phyloP scores from a whole-genome alignment of 2,329 filamentous ascomycete genomes.

The Colletotrichum costaricense region DNA sequence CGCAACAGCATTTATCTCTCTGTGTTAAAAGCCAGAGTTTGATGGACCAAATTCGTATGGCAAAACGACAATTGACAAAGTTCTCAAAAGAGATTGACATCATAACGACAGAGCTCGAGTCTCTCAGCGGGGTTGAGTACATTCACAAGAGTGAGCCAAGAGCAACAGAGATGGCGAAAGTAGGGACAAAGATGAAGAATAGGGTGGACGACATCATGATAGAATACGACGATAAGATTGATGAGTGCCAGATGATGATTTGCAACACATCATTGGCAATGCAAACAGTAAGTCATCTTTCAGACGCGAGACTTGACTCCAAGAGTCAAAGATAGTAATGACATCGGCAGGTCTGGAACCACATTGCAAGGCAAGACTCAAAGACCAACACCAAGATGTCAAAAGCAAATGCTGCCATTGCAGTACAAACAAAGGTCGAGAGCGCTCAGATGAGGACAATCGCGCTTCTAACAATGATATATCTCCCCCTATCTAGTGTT shows the following conservation, averaged over 20 bases:
- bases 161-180: neutral
- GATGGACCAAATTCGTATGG: constrained; percentile 7
- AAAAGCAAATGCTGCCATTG: constrained; percentile 38
- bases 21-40: neutral
- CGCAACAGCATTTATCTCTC: neutral
- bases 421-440: constrained; percentile 40
- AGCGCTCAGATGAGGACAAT: constrained; percentile 44
- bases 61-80: constrained; percentile 4
- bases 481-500: constrained; percentile 42
- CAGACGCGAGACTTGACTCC: neutral
- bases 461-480: constrained; percentile 44
- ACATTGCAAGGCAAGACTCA: constrained; percentile 42
- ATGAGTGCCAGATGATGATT: constrained; percentile 42
- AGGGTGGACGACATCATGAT: constrained; percentile 39
- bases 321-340: neutral
- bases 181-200: neutral
- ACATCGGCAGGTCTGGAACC: constrained; percentile 40
- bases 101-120: neutral
- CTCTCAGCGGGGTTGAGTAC: neutral
- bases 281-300: constrained; percentile 39
- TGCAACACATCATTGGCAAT: constrained; percentile 41
- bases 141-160: neutral
- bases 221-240: constrained; percentile 44
- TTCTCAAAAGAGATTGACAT: neutral
- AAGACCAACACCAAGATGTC: constrained; percentile 40